Evolutionary conservation across 2,329 filamentous ascomycete species (phyloP).

Genomic region (Colletotrichum ledebouriae): DNA sequence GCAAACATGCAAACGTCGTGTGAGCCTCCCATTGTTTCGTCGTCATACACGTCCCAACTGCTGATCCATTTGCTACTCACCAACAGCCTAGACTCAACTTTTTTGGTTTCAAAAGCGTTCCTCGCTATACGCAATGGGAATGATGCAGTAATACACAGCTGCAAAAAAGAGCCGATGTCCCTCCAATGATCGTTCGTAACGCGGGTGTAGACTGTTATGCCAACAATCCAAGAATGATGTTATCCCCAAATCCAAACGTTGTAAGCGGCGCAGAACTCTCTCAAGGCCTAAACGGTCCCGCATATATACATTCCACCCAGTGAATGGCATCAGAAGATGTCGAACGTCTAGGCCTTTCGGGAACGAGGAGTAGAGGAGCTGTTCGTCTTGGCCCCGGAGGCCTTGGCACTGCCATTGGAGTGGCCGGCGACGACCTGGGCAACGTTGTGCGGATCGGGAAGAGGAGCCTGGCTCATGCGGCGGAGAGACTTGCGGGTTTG

Average conservation of each 20-base stretch:
- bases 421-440: constrained; percentile 64
- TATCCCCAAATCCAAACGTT: constrained; percentile 28
- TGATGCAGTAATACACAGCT: constrained; percentile 41
- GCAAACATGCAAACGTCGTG: constrained; percentile 42
- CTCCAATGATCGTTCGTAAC: constrained; percentile 18
- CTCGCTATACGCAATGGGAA: constrained; percentile 23
- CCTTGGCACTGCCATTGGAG: constrained; percentile 65
- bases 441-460: constrained; percentile 86
- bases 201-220: constrained; percentile 5
- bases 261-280: constrained; percentile 30
- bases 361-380: constrained; percentile 72
- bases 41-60: constrained; percentile 43
- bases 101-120: constrained; percentile 36
- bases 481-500: constrained; percentile 82
- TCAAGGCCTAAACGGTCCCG: constrained; percentile 21
- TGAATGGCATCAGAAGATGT: constrained; percentile 24
- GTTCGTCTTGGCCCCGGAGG: constrained; percentile 69
- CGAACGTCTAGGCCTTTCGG: constrained; percentile 72
- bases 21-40: constrained; percentile 40
- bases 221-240: constrained; percentile 31
- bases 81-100: constrained; percentile 30
- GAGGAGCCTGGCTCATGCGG: constrained; percentile 73
- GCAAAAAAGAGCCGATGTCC: constrained; percentile 33
- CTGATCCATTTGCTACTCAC: constrained; percentile 24
- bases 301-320: constrained; percentile 40